A percentile compares a stretch with the other conserved stretches of the same genome.
Evolutionary conservation across 2,329 filamentous ascomycete species (phyloP).

Genomic region (Zarea fungicola): DNA sequence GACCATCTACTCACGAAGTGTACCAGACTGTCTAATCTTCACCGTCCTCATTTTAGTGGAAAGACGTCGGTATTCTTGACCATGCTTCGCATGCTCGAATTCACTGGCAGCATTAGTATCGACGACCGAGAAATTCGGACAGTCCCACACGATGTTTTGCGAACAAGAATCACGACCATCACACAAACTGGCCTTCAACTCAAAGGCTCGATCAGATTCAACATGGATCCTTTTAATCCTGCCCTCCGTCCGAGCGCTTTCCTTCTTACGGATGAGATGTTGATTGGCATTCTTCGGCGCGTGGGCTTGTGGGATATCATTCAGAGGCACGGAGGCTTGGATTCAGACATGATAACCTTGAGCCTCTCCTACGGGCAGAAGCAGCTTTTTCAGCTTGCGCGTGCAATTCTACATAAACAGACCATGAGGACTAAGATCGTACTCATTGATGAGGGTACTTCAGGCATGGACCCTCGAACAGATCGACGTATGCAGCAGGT

Average conservation of each 20-base stretch:
- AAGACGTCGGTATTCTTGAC: not conserved
- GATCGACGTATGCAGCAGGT: conserved; percentile 16
- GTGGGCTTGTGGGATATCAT: not conserved
- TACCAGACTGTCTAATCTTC: not conserved
- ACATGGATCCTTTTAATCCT: conserved; percentile 23
- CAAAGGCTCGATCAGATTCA: conserved; percentile 37
- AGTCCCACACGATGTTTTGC: conserved; percentile 35
- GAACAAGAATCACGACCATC: conserved; percentile 35
- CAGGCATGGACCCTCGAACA: conserved; percentile 37
- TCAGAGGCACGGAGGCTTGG: not conserved
- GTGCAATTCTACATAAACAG: conserved; percentile 40
- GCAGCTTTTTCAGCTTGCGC: conserved; percentile 44
- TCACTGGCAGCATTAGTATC: conserved; percentile 30
- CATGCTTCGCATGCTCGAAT: not conserved
- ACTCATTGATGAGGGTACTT: not conserved
- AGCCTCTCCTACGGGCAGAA: conserved; percentile 41
- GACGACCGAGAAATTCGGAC: conserved; percentile 36
- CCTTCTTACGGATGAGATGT: conserved; percentile 6
- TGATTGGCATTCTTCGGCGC: conserved; percentile 12
- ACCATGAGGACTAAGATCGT: conserved; percentile 15
- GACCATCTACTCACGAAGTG: not conserved
- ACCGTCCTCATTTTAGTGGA: not conserved
- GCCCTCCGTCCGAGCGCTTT: conserved; percentile 11
- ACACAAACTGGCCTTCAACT: conserved; percentile 42
- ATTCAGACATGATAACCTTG: conserved; percentile 23